Percentiles rank a stretch among this genome's conserved stretches.
Evolutionary conservation across 2,329 filamentous ascomycete genomes (phyloP).

Genomic region (Seiridium cupressi): DNA sequence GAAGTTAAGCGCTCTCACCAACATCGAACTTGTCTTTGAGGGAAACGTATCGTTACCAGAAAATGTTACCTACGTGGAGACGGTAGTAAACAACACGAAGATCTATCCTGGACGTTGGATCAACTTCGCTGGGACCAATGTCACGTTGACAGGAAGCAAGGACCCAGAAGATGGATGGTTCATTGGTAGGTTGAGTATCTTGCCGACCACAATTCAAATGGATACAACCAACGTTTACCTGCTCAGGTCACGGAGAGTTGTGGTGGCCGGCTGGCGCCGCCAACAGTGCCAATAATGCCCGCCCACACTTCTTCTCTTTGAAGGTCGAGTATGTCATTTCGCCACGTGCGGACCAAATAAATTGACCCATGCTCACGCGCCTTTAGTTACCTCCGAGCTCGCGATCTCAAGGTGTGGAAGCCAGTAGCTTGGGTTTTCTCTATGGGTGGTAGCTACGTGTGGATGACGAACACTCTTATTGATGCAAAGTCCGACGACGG

Average conservation of each 20-base stretch:
- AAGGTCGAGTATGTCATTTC: conserved; percentile 8
- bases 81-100: conserved; percentile 14
- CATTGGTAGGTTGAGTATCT: conserved; percentile 5
- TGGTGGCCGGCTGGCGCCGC: conserved; percentile 16
- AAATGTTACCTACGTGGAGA: conserved; percentile 16
- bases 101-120: conserved; percentile 21
- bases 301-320: conserved; percentile 19
- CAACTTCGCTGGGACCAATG: conserved; percentile 16
- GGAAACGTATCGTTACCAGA: conserved; percentile 16
- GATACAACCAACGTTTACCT: neutral
- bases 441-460: conserved; percentile 15
- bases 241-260: conserved; percentile 14
- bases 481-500: conserved; percentile 15
- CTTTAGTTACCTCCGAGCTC: conserved; percentile 12
- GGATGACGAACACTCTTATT: conserved; percentile 18
- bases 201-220: neutral
- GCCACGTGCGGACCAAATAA: neutral
- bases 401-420: conserved; percentile 18
- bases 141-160: conserved; percentile 6
- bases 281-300: conserved; percentile 13
- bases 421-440: conserved; percentile 20
- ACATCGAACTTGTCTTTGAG: conserved; percentile 17
- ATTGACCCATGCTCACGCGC: neutral
- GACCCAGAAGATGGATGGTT: conserved; percentile 14
- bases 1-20: conserved; percentile 12